phyloP scores from a whole-genome alignment of 1,139 yeast species.

The Citeromyces hawaiiensis region DNA sequence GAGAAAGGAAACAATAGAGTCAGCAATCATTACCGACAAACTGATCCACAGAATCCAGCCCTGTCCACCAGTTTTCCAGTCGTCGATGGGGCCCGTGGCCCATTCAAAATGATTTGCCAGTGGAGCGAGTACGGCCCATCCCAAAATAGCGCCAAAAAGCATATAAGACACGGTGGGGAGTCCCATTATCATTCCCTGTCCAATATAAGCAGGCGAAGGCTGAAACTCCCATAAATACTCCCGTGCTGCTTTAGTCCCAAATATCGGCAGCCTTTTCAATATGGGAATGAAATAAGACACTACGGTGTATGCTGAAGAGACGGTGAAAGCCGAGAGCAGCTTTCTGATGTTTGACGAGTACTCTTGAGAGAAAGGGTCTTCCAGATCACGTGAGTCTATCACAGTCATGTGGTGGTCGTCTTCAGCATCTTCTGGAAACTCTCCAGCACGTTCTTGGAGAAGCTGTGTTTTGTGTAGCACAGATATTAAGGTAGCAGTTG shows the following conservation, averaged over 20 bases:
- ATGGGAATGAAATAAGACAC: constrained; percentile 62
- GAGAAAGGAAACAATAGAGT: constrained; percentile 69
- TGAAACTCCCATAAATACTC: constrained; percentile 80
- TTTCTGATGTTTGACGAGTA: constrained; percentile 47
- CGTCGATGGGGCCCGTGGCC: constrained; percentile 86
- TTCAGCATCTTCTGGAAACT: not conserved
- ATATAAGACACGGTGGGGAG: constrained; percentile 81
- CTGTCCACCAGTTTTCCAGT: constrained; percentile 88
- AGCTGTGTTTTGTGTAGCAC: constrained; percentile 67
- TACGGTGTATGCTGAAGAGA: constrained; percentile 66
- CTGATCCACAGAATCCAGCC: constrained; percentile 98
- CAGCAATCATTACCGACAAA: constrained; percentile 87
- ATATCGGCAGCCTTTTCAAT: constrained; percentile 55
- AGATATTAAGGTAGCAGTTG: constrained; percentile 86
- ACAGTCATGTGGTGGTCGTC: constrained; percentile 7
- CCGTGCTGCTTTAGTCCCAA: constrained; percentile 53
- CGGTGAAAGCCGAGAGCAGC: constrained; percentile 42
- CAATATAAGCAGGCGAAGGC: constrained; percentile 94
- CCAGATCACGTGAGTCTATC: constrained; percentile 18
- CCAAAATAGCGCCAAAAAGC: constrained; percentile 79
- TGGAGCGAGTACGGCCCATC: constrained; percentile 89
- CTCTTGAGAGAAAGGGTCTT: constrained; percentile 13
- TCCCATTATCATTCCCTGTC: constrained; percentile 98
- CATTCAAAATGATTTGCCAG: constrained; percentile 55
- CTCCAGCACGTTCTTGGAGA: constrained; percentile 23